Evolutionary conservation across 257 asterid species (phyloP).

Genomic region (Solanum appendiculatum): DNA sequence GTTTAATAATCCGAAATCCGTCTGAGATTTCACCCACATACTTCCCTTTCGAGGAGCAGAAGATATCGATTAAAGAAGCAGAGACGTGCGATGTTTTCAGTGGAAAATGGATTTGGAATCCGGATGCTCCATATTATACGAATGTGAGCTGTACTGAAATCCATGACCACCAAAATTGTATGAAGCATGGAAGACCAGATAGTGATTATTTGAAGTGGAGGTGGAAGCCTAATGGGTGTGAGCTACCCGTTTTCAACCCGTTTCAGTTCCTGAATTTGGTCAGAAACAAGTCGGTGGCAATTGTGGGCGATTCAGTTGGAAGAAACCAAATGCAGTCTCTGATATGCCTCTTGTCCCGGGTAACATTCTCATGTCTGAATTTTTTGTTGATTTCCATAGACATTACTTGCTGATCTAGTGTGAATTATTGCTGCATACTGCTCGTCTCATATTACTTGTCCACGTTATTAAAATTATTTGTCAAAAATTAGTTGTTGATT

Average conservation of each 20-base stretch:
- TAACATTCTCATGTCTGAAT: not conserved
- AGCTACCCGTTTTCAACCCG: slow-evolving; percentile 42
- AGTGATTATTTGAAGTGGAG: slow-evolving; percentile 23
- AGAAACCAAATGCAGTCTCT: slow-evolving; percentile 74
- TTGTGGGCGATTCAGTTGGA: slow-evolving; percentile 66
- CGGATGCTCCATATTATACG: slow-evolving; percentile 51
- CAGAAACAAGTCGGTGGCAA: slow-evolving; percentile 46
- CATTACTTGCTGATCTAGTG: not conserved
- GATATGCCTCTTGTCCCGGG: slow-evolving; percentile 62
- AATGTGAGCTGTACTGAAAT: slow-evolving; percentile 19
- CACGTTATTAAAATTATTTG: not conserved
- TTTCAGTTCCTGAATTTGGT: slow-evolving; percentile 43
- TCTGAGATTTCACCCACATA: not conserved
- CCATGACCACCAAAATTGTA: slow-evolving; percentile 25
- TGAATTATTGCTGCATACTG: not conserved
- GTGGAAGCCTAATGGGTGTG: slow-evolving; percentile 42
- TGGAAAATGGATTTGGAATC: slow-evolving; percentile 57
- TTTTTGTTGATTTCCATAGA: not conserved
- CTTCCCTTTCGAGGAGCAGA: not conserved
- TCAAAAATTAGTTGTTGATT: not conserved
- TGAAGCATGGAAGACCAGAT: slow-evolving; percentile 23
- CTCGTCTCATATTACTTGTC: no score
- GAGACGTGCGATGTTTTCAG: slow-evolving; percentile 26
- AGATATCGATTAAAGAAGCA: not conserved
- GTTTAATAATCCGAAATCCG: not conserved